A percentile compares a stretch with the other conserved stretches of the same genome.
These are phyloP conservation scores for Corynespora cassiicola DNA, from an alignment of 2,329 filamentous ascomycete species.

Conservation along the genomic window DNA sequence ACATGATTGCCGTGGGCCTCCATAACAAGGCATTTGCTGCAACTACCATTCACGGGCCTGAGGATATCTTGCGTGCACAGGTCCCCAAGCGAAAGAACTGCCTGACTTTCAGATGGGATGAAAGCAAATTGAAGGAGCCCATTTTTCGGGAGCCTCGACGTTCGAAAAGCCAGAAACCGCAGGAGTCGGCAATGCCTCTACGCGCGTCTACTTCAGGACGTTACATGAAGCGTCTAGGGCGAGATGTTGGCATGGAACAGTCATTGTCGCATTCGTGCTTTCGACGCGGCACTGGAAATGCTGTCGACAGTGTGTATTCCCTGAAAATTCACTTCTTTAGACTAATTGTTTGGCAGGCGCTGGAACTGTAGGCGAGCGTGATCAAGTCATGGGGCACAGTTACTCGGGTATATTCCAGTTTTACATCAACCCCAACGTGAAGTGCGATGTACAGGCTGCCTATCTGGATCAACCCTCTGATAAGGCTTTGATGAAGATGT, in stretches of 20 bases:
- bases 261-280: too few species aligned
- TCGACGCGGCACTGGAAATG: too few species aligned
- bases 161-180: neutral
- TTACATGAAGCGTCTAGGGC: slow-evolving; percentile 4
- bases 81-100: slow-evolving; percentile 4
- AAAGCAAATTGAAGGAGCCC: slow-evolving; percentile 1
- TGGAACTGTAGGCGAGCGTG: neutral
- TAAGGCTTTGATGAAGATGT: slow-evolving; percentile 3
- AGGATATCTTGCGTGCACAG: slow-evolving; percentile 2
- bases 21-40: neutral
- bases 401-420: too few species aligned
- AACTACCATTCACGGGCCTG: neutral
- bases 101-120: slow-evolving; percentile 1
- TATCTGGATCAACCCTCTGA: slow-evolving; percentile 3
- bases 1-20: slow-evolving; percentile 3
- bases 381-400: slow-evolving; percentile 2
- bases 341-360: neutral
- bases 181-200: neutral
- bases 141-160: slow-evolving; percentile 3
- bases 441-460: neutral
- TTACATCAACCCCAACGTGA: too few species aligned
- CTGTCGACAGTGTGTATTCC: too few species aligned
- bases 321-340: too few species aligned
- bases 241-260: too few species aligned
- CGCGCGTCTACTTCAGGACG: slow-evolving; percentile 2